A percentile compares a stretch with the other conserved stretches of the same genome.
Conservation (phyloP, 305 asterid species). For the Solanum chacoense region DNA sequence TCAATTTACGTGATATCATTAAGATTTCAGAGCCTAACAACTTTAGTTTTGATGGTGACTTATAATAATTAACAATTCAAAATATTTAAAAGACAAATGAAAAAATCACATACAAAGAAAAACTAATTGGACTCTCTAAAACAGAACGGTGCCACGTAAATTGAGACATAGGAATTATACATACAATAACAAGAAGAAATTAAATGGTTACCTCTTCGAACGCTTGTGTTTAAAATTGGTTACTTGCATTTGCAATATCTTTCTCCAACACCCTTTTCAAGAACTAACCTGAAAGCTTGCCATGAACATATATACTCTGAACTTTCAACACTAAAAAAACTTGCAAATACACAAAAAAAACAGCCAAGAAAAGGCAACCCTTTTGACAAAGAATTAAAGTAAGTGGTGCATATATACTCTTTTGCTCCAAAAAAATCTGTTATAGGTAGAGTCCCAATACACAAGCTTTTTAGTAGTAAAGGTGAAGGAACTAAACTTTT, state of each 20-base stretch:
- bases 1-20: background rate
- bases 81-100: background rate
- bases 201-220: slow-evolving; percentile 46
- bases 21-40: background rate
- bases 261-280: slow-evolving; percentile 48
- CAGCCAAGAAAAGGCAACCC: background rate
- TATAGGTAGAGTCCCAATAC: background rate
- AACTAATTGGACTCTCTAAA: background rate
- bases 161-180: background rate
- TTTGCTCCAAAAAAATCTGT: background rate
- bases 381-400: background rate
- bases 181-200: background rate
- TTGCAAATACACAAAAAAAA: background rate
- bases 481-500: background rate
- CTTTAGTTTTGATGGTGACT: background rate
- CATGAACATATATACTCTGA: background rate
- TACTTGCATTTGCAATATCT: slow-evolving; percentile 14
- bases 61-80: background rate
- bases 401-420: background rate
- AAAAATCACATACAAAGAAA: background rate
- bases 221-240: slow-evolving; percentile 37
- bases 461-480: background rate
- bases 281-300: background rate
- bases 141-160: background rate
- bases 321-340: background rate